Base-by-base conservation (phyloP, 2,329 filamentous ascomycete species). In the Alternaria postmessia region DNA sequence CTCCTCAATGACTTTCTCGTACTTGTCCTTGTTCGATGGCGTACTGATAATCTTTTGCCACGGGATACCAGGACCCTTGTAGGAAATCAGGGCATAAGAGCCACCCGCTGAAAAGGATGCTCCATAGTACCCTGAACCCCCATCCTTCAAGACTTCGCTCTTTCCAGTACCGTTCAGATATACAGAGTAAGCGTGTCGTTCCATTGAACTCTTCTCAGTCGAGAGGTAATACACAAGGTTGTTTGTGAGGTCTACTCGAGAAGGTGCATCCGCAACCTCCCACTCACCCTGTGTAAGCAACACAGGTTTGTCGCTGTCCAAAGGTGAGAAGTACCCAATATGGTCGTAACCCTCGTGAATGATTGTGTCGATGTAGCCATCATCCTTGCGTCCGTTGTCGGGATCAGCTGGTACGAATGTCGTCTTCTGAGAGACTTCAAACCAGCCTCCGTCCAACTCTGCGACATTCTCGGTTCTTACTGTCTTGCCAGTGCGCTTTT, bases 371-470 rank as follows among this genome's bases (percentile, higher is more conserved):
- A 99, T 89, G 73, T 99, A 99, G 22, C 95, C 95, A 77, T 97
- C 93, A 5, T 94, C 80, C 2, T 87, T 83, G 22, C 94, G 89
- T 14, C 91, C 92, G 63, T 91, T 92, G 11, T 81, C 78, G 22
- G 91, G 86, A 75, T 97, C 92, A 4, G 93, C 91, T 2, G 95
- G 95, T 58, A 99, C 89, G 74, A 91, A 98, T 14, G 84, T 88
- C 4, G 94, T 97, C 42, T 90, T 87, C 70, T 97, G 90, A 1
- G 93, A 92, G 42, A 97, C 92, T 80, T 99, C 95, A 70, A 97
- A 94, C 95, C 95, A 99, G 34, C 95, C 96, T 22, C 94, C 94
- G 76, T 99, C 95, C n/a, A 97, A 84, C 58, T 90, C 85, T 65
- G 88, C 87, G 49, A 97, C 88, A 76, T 99, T 88, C 49, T 92